These are phyloP conservation scores for Emmonsia crescens DNA, from an alignment of 2,329 filamentous ascomycete genomes.

Conservation along the genomic window DNA sequence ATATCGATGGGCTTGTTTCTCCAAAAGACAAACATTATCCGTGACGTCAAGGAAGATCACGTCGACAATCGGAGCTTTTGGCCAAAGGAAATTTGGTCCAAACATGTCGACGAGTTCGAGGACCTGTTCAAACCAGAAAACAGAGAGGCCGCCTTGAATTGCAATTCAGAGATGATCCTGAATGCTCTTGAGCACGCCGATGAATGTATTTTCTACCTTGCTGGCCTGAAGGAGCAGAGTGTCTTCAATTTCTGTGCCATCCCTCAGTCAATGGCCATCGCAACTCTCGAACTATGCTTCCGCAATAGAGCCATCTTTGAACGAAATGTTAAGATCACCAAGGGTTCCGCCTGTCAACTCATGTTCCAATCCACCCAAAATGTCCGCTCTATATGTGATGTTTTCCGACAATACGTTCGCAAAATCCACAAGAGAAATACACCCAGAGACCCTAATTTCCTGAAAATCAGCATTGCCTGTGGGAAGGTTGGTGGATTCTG, in stretches of 20 bases:
- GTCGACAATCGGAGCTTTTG: conserved; percentile 84
- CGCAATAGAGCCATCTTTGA: conserved; percentile 79
- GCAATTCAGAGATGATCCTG: conserved; percentile 87
- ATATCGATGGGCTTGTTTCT: conserved; percentile 97
- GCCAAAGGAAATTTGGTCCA: conserved; percentile 93
- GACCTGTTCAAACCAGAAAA: conserved; percentile 80
- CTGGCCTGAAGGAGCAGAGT: conserved; percentile 85
- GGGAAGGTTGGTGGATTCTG: conserved; percentile 53
- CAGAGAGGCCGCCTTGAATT: conserved; percentile 65
- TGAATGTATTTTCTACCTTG: conserved; percentile 96
- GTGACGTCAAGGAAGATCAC: conserved; percentile 83
- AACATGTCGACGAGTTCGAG: conserved; percentile 80
- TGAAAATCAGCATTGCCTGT: conserved; percentile 83
- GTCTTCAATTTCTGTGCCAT: conserved; percentile 99
- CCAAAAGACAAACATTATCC: conserved; percentile 98
- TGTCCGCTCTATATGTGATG: conserved; percentile 64
- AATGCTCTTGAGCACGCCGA: conserved; percentile 78
- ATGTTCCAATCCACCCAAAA: conserved; percentile 95
- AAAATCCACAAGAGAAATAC: conserved; percentile 90
- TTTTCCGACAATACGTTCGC: conserved; percentile 67
- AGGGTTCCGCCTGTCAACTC: conserved; percentile 80
- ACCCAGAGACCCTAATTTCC: conserved; percentile 80
- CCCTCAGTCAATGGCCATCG: conserved; percentile 94
- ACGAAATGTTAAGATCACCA: conserved; percentile 89
- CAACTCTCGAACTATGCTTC: conserved; percentile 84